Conservation (phyloP, 1,284 basidiomycete species). For the Rhodotorula sp. region DNA sequence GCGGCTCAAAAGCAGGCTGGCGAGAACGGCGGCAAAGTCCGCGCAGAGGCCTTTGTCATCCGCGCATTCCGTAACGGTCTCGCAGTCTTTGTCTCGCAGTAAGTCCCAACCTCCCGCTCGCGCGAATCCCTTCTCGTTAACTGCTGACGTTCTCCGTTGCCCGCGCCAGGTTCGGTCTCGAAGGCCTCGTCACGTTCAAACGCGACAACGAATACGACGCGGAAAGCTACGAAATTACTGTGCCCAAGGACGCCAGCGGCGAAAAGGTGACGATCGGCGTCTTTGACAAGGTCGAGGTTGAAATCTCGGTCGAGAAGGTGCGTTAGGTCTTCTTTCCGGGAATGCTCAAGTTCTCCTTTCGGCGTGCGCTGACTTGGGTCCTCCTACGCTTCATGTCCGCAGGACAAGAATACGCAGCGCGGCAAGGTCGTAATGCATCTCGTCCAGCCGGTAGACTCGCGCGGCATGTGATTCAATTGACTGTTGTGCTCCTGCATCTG, state of each 20-base stretch:
- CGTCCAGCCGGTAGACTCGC: conserved; percentile 56
- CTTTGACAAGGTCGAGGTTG: conserved; percentile 88
- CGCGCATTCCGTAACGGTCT: conserved; percentile 91
- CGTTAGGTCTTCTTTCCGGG: not conserved
- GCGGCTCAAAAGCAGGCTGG: conserved; percentile 55
- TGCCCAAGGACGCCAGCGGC: conserved; percentile 49
- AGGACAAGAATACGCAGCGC: conserved; percentile 86
- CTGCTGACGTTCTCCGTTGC: not conserved
- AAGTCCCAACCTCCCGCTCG: conserved; percentile 45
- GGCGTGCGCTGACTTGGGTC: not conserved
- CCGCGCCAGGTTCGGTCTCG: conserved; percentile 72
- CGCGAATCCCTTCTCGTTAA: conserved; percentile 31
- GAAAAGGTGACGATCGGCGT: conserved; percentile 63
- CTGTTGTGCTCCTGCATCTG: not conserved
- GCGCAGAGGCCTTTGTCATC: conserved; percentile 92
- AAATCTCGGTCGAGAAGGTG: conserved; percentile 81
- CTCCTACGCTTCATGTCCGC: not conserved
- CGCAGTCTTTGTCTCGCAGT: conserved; percentile 93
- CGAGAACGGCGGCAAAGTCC: conserved; percentile 54
- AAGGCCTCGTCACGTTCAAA: conserved; percentile 91
- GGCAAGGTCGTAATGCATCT: conserved; percentile 88
- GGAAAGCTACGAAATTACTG: conserved; percentile 78
- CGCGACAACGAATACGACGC: conserved; percentile 83
- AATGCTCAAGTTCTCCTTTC: not conserved
- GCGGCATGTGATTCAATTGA: conserved; percentile 1